Conservation (phyloP, 2,329 filamentous ascomycete species). For the Dactylellina cionopaga region DNA sequence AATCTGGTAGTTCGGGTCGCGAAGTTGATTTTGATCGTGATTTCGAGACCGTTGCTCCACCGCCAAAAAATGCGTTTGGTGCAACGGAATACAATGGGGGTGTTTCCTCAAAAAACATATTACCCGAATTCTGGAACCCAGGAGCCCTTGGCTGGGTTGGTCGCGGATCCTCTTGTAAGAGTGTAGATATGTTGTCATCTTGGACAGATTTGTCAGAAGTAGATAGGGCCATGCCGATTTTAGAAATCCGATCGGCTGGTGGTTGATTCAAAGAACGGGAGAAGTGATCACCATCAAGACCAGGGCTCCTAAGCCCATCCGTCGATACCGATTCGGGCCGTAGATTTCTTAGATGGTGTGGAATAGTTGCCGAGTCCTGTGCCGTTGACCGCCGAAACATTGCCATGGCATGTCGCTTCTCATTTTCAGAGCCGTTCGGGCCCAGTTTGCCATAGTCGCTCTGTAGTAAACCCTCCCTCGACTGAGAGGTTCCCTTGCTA, state of each 20-base stretch:
- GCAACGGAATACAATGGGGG: slow-evolving; percentile 39
- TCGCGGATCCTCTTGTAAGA: slow-evolving; percentile 30
- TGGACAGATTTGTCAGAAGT: slow-evolving; percentile 50
- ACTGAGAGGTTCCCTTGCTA: slow-evolving; percentile 50
- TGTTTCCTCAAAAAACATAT: slow-evolving; percentile 50
- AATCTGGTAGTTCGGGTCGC: slow-evolving; percentile 24
- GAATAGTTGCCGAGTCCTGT: slow-evolving; percentile 47
- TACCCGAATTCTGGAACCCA: slow-evolving; percentile 15
- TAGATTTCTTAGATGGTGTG: slow-evolving; percentile 41
- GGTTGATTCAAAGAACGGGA: not conserved
- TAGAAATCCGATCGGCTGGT: slow-evolving; percentile 37
- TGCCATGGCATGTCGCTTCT: slow-evolving; percentile 40
- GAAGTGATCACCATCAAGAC: slow-evolving; percentile 29
- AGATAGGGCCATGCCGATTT: slow-evolving; percentile 49
- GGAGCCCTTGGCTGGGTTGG: not conserved
- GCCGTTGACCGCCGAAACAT: slow-evolving; percentile 47
- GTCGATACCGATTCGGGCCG: slow-evolving; percentile 50
- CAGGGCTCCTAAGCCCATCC: slow-evolving; percentile 26
- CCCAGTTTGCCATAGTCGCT: slow-evolving; percentile 34
- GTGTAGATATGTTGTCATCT: slow-evolving; percentile 41
- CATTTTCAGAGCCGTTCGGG: slow-evolving; percentile 16
- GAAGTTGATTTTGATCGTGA: not conserved
- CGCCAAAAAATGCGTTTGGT: slow-evolving; percentile 21
- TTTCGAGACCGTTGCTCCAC: not conserved
- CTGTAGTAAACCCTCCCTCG: slow-evolving; percentile 42